Evolutionary conservation across 371 early-diverging fungal genomes (phyloP).

Genomic region (Amoeboaphelidium occidentale): DNA sequence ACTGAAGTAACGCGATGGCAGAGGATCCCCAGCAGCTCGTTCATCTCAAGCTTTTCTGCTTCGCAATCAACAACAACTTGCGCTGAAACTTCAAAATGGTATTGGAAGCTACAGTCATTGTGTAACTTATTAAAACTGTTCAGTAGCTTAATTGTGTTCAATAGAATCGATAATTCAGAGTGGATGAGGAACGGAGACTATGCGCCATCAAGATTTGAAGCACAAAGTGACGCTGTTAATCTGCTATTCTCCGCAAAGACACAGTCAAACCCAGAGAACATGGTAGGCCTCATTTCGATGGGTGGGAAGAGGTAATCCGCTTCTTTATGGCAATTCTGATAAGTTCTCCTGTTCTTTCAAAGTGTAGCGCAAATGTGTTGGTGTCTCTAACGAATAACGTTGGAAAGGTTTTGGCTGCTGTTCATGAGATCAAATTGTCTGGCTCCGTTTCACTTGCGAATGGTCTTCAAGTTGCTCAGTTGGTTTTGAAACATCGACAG

Average conservation of each 20-base stretch:
- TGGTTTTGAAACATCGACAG: slow-evolving; percentile 85
- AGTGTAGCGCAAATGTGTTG: slow-evolving; percentile 67
- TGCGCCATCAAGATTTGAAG: slow-evolving; percentile 74
- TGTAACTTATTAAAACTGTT: slow-evolving; percentile 14
- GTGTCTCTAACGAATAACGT: slow-evolving; percentile 71
- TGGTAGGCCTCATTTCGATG: slow-evolving; percentile 86
- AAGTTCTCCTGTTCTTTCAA: not conserved
- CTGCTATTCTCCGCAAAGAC: slow-evolving; percentile 75
- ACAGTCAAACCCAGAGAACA: slow-evolving; percentile 81
- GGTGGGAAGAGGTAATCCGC: slow-evolving; percentile 46
- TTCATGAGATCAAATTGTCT: slow-evolving; percentile 48
- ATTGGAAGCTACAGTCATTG: slow-evolving; percentile 32
- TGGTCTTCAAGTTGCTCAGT: slow-evolving; percentile 79
- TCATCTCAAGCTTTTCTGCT: no score
- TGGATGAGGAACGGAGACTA: slow-evolving; percentile 98
- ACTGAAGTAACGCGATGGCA: no score
- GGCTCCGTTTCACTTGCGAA: slow-evolving; percentile 51
- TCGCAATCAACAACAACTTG: no score
- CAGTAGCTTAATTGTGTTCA: not conserved
- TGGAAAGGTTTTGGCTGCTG: slow-evolving; percentile 63
- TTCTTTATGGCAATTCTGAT: not conserved
- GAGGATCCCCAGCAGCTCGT: no score
- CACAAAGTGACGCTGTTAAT: slow-evolving; percentile 85
- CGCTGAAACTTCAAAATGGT: no score
- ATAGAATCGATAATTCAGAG: slow-evolving; percentile 90